phyloP scores from a whole-genome alignment of 805 yeast species.

The Yarrowia sp. region DNA sequence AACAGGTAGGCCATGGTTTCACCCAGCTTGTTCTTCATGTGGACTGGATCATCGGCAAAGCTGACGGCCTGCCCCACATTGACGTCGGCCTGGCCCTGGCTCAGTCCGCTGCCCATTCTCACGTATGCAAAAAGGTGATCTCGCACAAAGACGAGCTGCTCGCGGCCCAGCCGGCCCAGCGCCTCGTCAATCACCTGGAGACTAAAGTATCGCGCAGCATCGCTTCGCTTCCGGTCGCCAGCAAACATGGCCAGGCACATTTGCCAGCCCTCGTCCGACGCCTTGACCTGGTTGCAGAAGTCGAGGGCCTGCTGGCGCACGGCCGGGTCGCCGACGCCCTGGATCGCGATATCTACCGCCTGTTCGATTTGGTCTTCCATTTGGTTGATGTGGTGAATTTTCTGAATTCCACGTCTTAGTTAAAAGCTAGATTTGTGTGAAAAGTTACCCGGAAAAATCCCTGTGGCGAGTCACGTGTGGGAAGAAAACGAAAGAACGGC shows the following conservation, averaged over 20 bases:
- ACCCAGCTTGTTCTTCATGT: slow-evolving; percentile 63
- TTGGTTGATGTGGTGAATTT: slow-evolving; percentile 24
- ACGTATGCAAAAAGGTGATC: slow-evolving; percentile 58
- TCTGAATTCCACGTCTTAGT: slow-evolving; percentile 13
- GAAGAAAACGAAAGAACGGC: too few species aligned
- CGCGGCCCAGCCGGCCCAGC: slow-evolving; percentile 55
- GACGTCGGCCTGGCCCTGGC: slow-evolving; percentile 45
- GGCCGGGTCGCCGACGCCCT: slow-evolving; percentile 66
- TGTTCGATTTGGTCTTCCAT: slow-evolving; percentile 73
- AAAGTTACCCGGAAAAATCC: slow-evolving; percentile 37
- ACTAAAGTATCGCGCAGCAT: slow-evolving; percentile 68
- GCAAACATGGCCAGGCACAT: slow-evolving; percentile 54
- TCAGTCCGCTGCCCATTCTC: slow-evolving; percentile 33
- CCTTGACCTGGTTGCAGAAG: slow-evolving; percentile 54
- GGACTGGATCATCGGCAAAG: slow-evolving; percentile 51
- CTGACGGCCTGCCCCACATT: slow-evolving; percentile 40
- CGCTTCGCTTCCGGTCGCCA: slow-evolving; percentile 53
- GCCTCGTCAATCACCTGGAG: slow-evolving; percentile 72
- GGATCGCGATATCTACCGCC: slow-evolving; percentile 84
- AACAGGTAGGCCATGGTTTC: slow-evolving; percentile 63
- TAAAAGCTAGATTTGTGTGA: slow-evolving; percentile 36
- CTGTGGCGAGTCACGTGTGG: slow-evolving; percentile 37
- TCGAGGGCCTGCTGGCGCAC: slow-evolving; percentile 64
- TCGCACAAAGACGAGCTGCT: slow-evolving; percentile 58
- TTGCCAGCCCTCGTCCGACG: slow-evolving; percentile 58